These are phyloP conservation scores for Colletotrichum kahawae DNA, from an alignment of 2,329 filamentous ascomycete genomes.

Conservation along the genomic window DNA sequence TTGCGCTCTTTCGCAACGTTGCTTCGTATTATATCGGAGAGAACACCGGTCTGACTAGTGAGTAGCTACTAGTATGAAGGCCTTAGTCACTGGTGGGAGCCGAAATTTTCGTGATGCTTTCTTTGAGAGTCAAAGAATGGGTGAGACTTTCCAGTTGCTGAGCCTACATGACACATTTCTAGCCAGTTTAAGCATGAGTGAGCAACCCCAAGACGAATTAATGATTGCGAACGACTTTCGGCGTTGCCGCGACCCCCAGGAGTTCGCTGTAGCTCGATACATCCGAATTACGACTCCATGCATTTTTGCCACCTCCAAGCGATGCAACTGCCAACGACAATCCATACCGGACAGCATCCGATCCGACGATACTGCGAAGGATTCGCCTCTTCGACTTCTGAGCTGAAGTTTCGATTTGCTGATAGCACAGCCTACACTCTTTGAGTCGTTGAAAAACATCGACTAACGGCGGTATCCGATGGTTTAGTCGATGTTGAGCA, in stretches of 20 bases:
- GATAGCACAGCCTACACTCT: background rate
- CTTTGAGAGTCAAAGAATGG: background rate
- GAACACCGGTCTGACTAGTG: background rate
- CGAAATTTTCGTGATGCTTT: background rate
- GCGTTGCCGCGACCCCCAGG: background rate
- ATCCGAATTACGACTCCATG: background rate
- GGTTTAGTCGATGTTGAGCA: background rate
- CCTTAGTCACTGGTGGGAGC: background rate
- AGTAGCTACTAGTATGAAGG: accelerated
- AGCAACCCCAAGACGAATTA: accelerated
- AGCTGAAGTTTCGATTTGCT: background rate
- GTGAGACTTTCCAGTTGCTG: background rate
- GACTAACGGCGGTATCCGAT: background rate
- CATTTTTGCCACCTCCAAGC: background rate
- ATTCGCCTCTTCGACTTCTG: background rate
- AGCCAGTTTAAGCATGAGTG: accelerated
- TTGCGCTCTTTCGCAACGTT: background rate
- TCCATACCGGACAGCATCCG: background rate
- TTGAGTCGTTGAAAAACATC: background rate
- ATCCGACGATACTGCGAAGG: background rate
- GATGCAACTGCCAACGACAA: background rate
- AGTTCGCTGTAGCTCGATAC: background rate
- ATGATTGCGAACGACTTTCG: background rate
- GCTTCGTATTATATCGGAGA: background rate
- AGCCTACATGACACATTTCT: background rate